These are phyloP conservation scores for Hordeum vulgare DNA, from an alignment of 176 grass and related monocot species.

Conservation along the genomic window MorexV3_pseudomolecules_assembly NC_058518.1:465322345-465322844, in stretches of 20 bases:
- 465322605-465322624: background rate
- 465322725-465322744: background rate
- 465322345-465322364: background rate
- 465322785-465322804: background rate
- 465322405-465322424: background rate
- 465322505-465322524: conserved; percentile 53
- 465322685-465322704: background rate
- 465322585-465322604: background rate
- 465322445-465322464: background rate
- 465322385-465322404: background rate
- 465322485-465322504: conserved; percentile 45
- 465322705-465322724: background rate
- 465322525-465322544: conserved; percentile 34
- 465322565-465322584: conserved; percentile 3
- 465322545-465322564: conserved; percentile 86
- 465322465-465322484: conserved; percentile 8
- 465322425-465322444: background rate
- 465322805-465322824: background rate
- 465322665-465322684: background rate
- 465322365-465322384: background rate
- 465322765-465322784: background rate
- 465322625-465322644: background rate
- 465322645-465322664: background rate
- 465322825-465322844: background rate
- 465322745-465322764: background rate